Conservation (phyloP, 1,284 basidiomycete species). For the Leccinum subrobustum region DNA sequence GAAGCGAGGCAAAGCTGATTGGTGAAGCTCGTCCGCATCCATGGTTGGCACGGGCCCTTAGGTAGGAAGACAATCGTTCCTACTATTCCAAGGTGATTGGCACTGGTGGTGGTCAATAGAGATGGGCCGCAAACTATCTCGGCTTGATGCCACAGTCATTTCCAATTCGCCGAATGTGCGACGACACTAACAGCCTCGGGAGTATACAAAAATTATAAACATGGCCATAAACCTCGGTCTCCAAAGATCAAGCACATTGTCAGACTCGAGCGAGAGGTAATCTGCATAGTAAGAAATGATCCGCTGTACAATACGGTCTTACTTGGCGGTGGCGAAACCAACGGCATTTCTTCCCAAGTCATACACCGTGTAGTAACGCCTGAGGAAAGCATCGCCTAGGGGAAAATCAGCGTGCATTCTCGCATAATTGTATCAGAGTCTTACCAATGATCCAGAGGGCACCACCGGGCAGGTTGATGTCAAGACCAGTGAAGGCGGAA, state of each 20-base stretch:
- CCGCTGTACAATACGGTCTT: neutral
- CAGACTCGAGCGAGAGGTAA: conserved; percentile 3
- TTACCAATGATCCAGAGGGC: conserved; percentile 92
- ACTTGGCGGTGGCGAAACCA: conserved; percentile 65
- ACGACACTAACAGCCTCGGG: neutral
- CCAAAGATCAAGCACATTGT: conserved; percentile 17
- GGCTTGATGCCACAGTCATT: neutral
- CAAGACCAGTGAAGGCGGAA: conserved; percentile 90
- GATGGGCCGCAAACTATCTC: neutral
- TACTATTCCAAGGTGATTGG: neutral
- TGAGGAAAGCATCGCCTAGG: conserved; percentile 82
- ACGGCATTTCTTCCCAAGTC: conserved; percentile 85
- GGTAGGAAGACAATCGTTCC: neutral
- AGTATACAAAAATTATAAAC: conserved; percentile 3
- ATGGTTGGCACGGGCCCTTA: conserved; percentile 12
- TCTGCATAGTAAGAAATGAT: conserved; percentile 4
- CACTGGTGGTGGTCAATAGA: neutral
- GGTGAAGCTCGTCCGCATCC: conserved; percentile 9
- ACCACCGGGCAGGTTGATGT: conserved; percentile 87
- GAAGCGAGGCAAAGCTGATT: conserved; percentile 2
- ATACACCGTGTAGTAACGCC: conserved; percentile 93
- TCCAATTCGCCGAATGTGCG: conserved; percentile 3
- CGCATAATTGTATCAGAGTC: conserved; percentile 28
- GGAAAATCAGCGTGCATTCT: conserved; percentile 10
- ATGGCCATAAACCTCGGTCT: neutral